Conservation (phyloP, 257 asterid species). For the Anisodus acutangulus region DNA sequence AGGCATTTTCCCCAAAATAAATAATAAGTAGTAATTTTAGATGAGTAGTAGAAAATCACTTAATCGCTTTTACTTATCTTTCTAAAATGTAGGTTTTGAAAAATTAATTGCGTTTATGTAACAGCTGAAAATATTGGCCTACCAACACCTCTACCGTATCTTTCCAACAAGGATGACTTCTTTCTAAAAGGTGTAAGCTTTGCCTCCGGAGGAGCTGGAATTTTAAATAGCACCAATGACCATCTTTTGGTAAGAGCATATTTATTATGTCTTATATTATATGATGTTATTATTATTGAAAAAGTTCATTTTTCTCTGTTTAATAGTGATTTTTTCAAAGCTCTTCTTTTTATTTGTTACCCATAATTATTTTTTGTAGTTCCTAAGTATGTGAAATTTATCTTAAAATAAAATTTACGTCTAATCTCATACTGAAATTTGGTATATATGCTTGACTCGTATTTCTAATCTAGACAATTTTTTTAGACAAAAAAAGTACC, state of each 20-base stretch:
- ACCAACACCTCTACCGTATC: not conserved
- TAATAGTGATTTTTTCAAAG: not conserved
- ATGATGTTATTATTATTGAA: not conserved
- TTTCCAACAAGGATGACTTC: not conserved
- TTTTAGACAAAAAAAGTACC: not conserved
- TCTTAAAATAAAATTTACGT: not conserved
- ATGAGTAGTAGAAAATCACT: too few relatives aligned
- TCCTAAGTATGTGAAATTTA: not conserved
- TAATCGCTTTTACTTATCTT: too few relatives aligned
- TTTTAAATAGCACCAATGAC: constrained; percentile 26
- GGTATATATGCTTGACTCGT: not conserved
- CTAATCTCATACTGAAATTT: not conserved
- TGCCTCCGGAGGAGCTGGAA: constrained; percentile 31
- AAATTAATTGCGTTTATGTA: not conserved
- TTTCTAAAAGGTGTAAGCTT: constrained; percentile 13
- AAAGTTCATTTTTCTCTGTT: not conserved
- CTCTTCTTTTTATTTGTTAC: not conserved
- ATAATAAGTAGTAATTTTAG: too few relatives aligned
- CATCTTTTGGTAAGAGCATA: not conserved
- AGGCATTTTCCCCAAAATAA: too few relatives aligned
- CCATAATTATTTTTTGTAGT: not conserved
- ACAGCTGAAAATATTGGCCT: not conserved
- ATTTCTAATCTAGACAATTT: not conserved
- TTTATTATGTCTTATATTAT: not conserved
- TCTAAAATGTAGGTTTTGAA: too few relatives aligned